A percentile compares a stretch with the other conserved stretches of the same genome.
phyloP scores from a whole-genome alignment of 176 grass and related monocot genomes.

The Bromus sterilis region DNA sequence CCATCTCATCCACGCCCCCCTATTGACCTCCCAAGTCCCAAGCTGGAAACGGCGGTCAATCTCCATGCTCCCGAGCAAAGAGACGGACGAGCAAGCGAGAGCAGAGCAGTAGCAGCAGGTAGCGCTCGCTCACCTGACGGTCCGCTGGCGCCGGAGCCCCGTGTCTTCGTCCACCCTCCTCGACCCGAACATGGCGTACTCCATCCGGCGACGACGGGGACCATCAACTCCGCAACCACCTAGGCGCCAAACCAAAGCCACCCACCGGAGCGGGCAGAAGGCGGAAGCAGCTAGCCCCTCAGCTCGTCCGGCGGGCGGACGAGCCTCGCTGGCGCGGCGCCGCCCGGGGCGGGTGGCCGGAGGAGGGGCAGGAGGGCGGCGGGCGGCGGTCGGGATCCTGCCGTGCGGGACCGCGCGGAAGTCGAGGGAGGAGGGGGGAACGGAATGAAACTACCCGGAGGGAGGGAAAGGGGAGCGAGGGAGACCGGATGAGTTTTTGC shows the following conservation, averaged over 20 bases:
- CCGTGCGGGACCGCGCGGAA: not conserved
- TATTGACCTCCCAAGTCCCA: not conserved
- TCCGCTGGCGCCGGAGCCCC: constrained; percentile 54
- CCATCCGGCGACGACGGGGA: constrained; percentile 1
- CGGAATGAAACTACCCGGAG: not conserved
- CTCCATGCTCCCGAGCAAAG: not conserved
- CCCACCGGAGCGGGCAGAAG: not conserved
- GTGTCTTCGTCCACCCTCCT: constrained; percentile 59
- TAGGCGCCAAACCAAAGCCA: not conserved
- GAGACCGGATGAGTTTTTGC: not conserved
- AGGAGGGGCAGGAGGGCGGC: not conserved
- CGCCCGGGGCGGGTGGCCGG: no score
- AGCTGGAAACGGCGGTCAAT: not conserved
- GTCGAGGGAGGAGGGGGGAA: not conserved
- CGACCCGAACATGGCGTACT: constrained; percentile 56
- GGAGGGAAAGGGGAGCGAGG: not conserved
- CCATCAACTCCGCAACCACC: constrained; percentile 8
- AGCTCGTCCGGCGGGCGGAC: not conserved
- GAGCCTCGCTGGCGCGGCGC: not conserved
- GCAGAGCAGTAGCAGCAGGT: not conserved
- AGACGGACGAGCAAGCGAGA: not conserved
- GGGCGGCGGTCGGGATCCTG: not conserved
- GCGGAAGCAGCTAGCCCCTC: not conserved
- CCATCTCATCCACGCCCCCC: not conserved
- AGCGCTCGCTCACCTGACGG: constrained; percentile 59